phyloP scores from a whole-genome alignment of 139 green algal genomes.

The Chlorella sp. region DNA sequence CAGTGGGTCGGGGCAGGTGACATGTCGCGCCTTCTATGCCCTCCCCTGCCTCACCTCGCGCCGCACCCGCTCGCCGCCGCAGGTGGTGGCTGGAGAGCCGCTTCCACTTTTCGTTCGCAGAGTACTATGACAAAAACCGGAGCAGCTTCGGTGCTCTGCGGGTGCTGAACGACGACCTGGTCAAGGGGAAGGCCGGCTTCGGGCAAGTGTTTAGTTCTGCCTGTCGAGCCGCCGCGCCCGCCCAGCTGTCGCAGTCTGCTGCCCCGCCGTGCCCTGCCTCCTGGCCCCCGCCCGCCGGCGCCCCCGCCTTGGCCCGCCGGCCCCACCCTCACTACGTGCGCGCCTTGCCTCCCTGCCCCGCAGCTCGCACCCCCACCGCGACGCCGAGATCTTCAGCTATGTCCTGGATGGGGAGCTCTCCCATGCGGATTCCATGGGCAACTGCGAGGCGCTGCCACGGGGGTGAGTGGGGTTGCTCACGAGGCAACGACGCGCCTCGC shows the following conservation, averaged over 20 bases:
- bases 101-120: conserved; percentile 77
- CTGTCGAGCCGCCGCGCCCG: not conserved
- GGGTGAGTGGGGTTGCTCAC: too few species aligned
- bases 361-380: conserved; percentile 67
- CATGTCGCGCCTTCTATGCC: too few species aligned
- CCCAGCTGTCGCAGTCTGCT: not conserved
- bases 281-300: too few species aligned
- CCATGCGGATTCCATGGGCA: conserved; percentile 61
- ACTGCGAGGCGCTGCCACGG: conserved; percentile 32
- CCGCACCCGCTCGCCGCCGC: too few species aligned
- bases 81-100: conserved; percentile 85
- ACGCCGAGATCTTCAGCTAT: conserved; percentile 84
- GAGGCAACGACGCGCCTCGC: too few species aligned
- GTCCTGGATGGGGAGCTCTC: conserved; percentile 65
- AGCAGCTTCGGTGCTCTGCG: conserved; percentile 69
- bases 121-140: conserved; percentile 26
- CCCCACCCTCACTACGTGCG: not conserved
- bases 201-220: conserved; percentile 39
- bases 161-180: conserved; percentile 80
- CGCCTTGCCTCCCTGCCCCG: not conserved
- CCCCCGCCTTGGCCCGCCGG: too few species aligned
- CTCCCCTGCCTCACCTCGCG: too few species aligned
- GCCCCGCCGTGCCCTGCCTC: too few species aligned
- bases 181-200: conserved; percentile 67
- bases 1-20: too few species aligned